Evolutionary conservation across 192 early-diverging fungal species (phyloP).

Genomic region (Mortierella antarctica): DNA sequence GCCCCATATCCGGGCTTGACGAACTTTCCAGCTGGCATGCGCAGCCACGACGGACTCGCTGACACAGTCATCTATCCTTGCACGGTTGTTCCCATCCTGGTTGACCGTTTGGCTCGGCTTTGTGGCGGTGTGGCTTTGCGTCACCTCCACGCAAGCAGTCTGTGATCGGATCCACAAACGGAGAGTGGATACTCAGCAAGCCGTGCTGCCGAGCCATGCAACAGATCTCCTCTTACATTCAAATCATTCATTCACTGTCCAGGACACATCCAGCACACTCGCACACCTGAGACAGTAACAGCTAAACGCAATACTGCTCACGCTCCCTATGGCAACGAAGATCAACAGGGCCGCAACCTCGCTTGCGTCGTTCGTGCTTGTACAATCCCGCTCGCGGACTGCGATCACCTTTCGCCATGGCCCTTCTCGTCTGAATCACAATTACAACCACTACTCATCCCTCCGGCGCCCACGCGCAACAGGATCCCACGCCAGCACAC

Average conservation of each 20-base stretch:
- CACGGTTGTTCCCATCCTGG: too few relatives aligned
- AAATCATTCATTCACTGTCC: background rate
- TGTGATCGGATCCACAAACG: too few relatives aligned
- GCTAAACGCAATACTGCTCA: background rate
- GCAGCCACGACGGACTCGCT: too few relatives aligned
- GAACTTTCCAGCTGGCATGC: too few relatives aligned
- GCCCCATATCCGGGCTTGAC: too few relatives aligned
- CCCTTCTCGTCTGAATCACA: background rate
- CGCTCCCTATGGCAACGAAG: background rate
- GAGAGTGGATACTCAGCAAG: too few relatives aligned
- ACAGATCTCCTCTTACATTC: too few relatives aligned
- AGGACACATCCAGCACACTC: background rate
- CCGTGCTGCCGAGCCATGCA: too few relatives aligned
- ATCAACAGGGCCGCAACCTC: background rate
- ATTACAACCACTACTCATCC: constrained; percentile 14
- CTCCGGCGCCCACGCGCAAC: constrained; percentile 15
- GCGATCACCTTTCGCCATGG: background rate
- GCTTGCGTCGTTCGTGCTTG: background rate
- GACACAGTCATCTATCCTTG: too few relatives aligned
- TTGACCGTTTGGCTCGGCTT: too few relatives aligned
- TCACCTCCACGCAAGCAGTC: too few relatives aligned
- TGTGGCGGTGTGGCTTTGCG: too few relatives aligned
- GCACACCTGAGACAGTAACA: background rate
- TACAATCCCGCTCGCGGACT: constrained; percentile 5
- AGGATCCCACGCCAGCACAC: background rate